phyloP scores from a whole-genome alignment of 257 asterid species.

The Solanum pinnatisectum region DNA sequence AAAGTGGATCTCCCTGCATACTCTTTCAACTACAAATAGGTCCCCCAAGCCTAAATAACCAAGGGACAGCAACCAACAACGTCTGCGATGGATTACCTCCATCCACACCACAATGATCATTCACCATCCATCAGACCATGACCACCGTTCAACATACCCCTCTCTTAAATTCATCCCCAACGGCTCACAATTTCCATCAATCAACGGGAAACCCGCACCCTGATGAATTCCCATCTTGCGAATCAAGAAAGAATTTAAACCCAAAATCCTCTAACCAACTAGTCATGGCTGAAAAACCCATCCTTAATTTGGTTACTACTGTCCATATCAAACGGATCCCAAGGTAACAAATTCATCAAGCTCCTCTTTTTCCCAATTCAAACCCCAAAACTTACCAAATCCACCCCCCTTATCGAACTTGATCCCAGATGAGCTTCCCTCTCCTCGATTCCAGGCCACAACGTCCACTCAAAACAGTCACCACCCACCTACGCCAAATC shows the following conservation, averaged over 20 bases:
- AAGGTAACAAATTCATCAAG: conserved; percentile 38
- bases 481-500: neutral
- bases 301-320: conserved; percentile 6
- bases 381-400: neutral
- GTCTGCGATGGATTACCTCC: conserved; percentile 32
- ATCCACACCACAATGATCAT: conserved; percentile 1
- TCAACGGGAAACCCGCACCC: conserved; percentile 12
- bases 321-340: conserved; percentile 49
- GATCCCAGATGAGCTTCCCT: conserved; percentile 2
- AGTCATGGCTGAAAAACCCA: conserved; percentile 12
- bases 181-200: neutral
- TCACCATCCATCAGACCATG: conserved; percentile 5
- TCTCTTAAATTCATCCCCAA: conserved; percentile 1
- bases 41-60: conserved; percentile 46
- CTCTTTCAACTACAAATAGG: conserved; percentile 55
- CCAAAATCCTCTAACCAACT: conserved; percentile 42
- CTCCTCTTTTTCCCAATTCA: neutral
- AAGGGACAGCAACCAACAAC: conserved; percentile 29
- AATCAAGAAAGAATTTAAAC: conserved; percentile 26
- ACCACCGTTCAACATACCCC: conserved; percentile 3
- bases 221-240: conserved; percentile 16
- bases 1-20: conserved; percentile 63
- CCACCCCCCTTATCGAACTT: conserved; percentile 16
- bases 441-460: conserved; percentile 36
- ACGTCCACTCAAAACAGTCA: neutral